phyloP scores from a whole-genome alignment of 495 filamentous ascomycete species.

The Aspergillus egyptiacus region DNA sequence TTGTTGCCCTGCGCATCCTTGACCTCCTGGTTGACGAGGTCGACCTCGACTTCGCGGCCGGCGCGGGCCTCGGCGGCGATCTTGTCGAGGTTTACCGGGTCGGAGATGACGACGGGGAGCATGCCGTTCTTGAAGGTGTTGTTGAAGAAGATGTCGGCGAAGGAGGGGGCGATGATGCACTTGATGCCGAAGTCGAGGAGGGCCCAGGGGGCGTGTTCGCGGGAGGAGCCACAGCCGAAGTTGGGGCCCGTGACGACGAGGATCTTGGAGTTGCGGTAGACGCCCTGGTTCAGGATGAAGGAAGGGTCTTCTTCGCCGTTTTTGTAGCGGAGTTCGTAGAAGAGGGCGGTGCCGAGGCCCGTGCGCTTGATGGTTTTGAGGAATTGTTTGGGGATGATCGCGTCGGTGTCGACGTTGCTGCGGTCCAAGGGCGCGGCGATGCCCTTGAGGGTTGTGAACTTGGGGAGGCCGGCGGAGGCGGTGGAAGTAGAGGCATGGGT shows the following conservation, averaged over 20 bases:
- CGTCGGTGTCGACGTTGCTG: conserved; percentile 92
- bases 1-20: conserved; percentile 65
- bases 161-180: conserved; percentile 86
- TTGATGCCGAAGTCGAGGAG: conserved; percentile 94
- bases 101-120: conserved; percentile 75
- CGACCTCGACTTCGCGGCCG: conserved; percentile 84
- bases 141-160: conserved; percentile 98
- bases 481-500: conserved; percentile 41
- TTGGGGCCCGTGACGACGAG: conserved; percentile 90
- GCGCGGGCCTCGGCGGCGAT: conserved; percentile 77
- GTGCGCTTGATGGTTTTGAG: conserved; percentile 99
- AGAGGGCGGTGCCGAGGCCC: conserved; percentile 81
- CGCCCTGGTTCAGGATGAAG: conserved; percentile 87
- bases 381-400: conserved; percentile 99
- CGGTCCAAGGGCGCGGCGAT: conserved; percentile 84
- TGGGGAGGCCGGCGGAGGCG: conserved; percentile 63
- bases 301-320: conserved; percentile 69
- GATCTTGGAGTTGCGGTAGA: conserved; percentile 81
- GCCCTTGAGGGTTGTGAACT: conserved; percentile 76
- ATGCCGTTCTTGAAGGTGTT: conserved; percentile 99
- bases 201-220: conserved; percentile 97
- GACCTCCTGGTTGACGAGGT: conserved; percentile 80
- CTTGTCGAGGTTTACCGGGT: conserved; percentile 56
- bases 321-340: conserved; percentile 74
- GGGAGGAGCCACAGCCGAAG: conserved; percentile 90